Base-by-base conservation (phyloP, 352 stramenopile genomes). In the Thalassiosira livingstoniorum region DNA sequence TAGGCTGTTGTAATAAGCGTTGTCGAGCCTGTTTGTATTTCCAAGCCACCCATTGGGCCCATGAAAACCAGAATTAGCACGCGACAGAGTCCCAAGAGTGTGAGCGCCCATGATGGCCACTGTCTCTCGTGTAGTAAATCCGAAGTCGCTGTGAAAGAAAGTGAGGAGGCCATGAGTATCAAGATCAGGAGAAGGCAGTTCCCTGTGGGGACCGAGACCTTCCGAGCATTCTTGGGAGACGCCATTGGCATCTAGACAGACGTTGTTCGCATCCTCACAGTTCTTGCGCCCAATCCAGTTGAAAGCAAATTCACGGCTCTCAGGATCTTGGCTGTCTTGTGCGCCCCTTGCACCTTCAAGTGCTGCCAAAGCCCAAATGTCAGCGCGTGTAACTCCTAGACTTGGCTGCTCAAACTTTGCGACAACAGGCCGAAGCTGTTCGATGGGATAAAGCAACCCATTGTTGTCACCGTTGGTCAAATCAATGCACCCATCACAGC, bases 101-200 rank as follows among this genome's bases (percentile, higher is more conserved):
- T 69, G 61, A 13, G 61, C 61, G 5, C 61, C 61, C 61, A 69
- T 69, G 35, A 69, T 62, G 32, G 61, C 61, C n/a, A 69, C 61
- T 10, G 45, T 69, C 32, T 69, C 61, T 10, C 18, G 10, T 51
- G 18, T 18, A 18, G 42, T 51, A 51, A 51, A 51, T 18, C 18
- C 18, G 42, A 51, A 51, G 42, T 51, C 18, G 42, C 18, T 18
- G 10, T 51, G 10, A 18, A 51, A 51, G 42, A 51, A 51, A 51
- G 42, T 18, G 10, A 51, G 10, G 42, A 51, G 42, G 10, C 18
- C 42, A 18, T 51, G 42, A 18, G 42, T 51, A 18, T 10, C 18
- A 18, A 51, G 42, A 18, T 51, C 42, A 51, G 42, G 42, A 51
- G 10, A 10, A 18, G 42, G 42, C 10, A 51, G 42, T 51, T 51